These are phyloP conservation scores for Plasmodium vivax DNA, from an alignment of 169 alveolate genomes.

Conservation along the genomic window DNA sequence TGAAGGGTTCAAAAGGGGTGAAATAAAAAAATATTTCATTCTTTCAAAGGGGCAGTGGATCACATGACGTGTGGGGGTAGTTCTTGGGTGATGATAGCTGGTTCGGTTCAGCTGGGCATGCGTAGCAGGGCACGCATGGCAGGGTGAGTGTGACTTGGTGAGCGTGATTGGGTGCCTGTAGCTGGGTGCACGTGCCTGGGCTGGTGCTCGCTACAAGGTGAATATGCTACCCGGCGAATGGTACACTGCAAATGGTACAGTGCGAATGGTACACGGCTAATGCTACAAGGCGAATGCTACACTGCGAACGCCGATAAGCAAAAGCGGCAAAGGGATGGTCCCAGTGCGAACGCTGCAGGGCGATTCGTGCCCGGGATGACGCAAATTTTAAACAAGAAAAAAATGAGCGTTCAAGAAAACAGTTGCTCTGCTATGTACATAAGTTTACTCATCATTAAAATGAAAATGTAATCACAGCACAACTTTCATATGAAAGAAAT, in stretches of 20 bases:
- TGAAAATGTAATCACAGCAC: neutral
- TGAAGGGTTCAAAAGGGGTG: neutral
- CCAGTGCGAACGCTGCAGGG: neutral
- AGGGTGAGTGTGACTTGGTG: neutral
- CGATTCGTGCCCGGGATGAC: neutral
- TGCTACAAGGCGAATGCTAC: neutral
- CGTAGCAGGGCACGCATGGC: neutral
- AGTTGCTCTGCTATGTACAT: neutral
- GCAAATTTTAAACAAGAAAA: neutral
- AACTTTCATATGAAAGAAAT: neutral
- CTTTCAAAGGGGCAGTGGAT: neutral
- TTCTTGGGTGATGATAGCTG: neutral
- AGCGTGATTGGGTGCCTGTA: neutral
- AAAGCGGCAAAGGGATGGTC: neutral
- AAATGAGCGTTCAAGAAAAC: neutral
- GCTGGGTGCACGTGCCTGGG: neutral
- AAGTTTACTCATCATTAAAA: neutral
- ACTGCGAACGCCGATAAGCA: neutral
- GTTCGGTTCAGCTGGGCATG: neutral
- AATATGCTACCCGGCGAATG: neutral
- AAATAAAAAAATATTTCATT: constrained; percentile 12
- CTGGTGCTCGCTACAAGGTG: neutral
- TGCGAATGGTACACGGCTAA: no score
- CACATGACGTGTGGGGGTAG: neutral
- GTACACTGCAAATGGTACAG: no score